Evolutionary conservation across 257 asterid species (phyloP).

Genomic region (Lavandula angustifolia): DNA sequence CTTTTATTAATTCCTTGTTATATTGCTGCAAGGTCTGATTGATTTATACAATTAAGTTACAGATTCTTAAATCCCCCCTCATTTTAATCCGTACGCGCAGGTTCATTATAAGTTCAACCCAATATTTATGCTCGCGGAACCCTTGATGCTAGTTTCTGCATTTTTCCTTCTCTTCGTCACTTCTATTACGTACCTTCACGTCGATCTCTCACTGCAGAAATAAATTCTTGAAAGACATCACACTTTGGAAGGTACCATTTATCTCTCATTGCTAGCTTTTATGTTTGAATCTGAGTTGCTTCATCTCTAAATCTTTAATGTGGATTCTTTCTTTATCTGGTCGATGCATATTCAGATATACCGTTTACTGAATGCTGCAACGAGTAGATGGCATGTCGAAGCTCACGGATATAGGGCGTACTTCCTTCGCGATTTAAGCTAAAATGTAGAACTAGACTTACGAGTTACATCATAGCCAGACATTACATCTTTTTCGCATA

Average conservation of each 20-base stretch:
- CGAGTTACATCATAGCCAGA: neutral
- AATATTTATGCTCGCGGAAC: slow-evolving; percentile 94
- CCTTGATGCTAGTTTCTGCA: slow-evolving; percentile 77
- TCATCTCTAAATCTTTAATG: no score
- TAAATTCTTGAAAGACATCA: slow-evolving; percentile 28
- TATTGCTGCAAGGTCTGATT: neutral
- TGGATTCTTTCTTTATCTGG: no score
- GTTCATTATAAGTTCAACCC: slow-evolving; percentile 87
- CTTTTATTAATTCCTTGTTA: neutral
- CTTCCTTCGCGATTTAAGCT: no score
- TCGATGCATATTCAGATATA: no score
- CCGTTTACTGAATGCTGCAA: no score
- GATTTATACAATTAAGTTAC: neutral
- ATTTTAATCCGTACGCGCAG: slow-evolving; percentile 48
- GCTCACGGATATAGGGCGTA: no score
- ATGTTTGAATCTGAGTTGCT: no score
- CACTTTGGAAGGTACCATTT: slow-evolving; percentile 42
- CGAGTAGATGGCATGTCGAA: no score
- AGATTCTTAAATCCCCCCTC: neutral
- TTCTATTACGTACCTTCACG: slow-evolving; percentile 58
- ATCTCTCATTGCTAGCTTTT: neutral
- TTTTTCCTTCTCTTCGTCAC: slow-evolving; percentile 76
- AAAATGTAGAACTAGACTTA: no score
- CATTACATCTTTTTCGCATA: slow-evolving; percentile 17
- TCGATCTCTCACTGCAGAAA: slow-evolving; percentile 57